These are phyloP conservation scores for Aspergillus cristatus DNA, from an alignment of 495 filamentous ascomycete genomes.

Conservation along the genomic window DNA sequence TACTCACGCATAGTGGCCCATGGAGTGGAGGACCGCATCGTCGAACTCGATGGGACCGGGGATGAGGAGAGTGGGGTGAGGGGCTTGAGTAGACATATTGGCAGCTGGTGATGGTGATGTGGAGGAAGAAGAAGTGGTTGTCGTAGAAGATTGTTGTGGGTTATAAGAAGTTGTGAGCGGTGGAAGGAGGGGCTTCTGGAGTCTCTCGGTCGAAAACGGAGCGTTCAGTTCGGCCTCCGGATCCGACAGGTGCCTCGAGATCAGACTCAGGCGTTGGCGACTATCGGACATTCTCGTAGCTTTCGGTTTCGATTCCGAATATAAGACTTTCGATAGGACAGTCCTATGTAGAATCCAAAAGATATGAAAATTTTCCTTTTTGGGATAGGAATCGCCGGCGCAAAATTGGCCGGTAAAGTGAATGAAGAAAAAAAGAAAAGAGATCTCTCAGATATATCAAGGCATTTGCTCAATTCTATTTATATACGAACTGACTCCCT, in stretches of 20 bases:
- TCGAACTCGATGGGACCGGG: constrained; percentile 98
- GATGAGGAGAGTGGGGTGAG: constrained; percentile 79
- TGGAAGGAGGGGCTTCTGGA: no score
- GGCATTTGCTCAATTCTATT: no score
- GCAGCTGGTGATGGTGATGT: constrained; percentile 6
- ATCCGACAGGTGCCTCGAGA: constrained; percentile 72
- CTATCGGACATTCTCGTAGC: no score
- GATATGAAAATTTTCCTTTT: no score
- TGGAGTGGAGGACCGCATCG: constrained; percentile 89
- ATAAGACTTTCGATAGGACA: constrained; percentile 24
- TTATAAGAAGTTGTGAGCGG: constrained; percentile 36
- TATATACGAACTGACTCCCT: no score
- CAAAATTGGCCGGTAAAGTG: no score
- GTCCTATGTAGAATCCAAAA: no score
- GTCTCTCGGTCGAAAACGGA: constrained; percentile 54
- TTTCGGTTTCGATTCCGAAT: constrained; percentile 36
- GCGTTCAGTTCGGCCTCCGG: constrained; percentile 57
- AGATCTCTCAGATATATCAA: no score
- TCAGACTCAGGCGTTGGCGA: constrained; percentile 68
- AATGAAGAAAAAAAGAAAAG: no score
- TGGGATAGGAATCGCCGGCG: no score
- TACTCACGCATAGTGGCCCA: constrained; percentile 88
- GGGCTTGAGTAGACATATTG: constrained; percentile 71
- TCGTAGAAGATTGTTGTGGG: constrained; percentile 20
- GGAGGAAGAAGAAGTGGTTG: constrained; percentile 2